Base-by-base conservation (phyloP, 495 filamentous ascomycete species). In the Penicillium cosmopolitanum region DNA sequence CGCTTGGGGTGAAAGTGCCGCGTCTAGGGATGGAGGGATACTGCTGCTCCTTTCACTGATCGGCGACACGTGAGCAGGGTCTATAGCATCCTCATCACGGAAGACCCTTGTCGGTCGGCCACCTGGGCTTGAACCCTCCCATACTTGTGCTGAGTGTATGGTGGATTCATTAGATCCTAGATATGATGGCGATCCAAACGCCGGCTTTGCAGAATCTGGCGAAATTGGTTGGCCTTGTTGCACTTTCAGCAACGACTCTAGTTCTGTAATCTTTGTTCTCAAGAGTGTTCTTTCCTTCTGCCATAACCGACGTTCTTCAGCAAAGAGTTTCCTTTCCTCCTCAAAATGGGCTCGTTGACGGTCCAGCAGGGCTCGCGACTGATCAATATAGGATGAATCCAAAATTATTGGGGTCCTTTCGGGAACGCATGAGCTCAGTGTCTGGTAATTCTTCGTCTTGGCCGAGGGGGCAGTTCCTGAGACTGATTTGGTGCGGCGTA, bases 101-200 rank as follows among this genome's bases (percentile, higher is more conserved):
- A 81, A 81, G 3, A 81, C 77, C 57, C 78, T 73, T 44, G 78
- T 79, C 53, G 76, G 77, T 35, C 67, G 71, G 40, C 62, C 66
- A 40, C 66, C 71, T 40, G 74, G 72, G 55, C 74, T 74, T 48
- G 76, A 67, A 16, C 76, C 75, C 62, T 80, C 76, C 78, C 78
- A 80, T 48, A 79, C 74, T 42, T 77, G 74, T 1, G 70, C 66
- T 36, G 55, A 58, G 25, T 56, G 58, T 53, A 59, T 44, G 21
- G 42, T 19, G 11, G 51, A 8, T 43, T 66, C 52, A 36, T 46
- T 56, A 15, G 50, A 18, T n/a, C 48, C 60, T 42, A 48, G 34
- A 36, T 53, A 58, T 33, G 63, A 61, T 18, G 57, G 56, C 15
- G 47, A 53, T 23, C 56, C 58, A 19, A 68, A 62, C 10, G 31